A percentile compares a stretch with the other conserved stretches of the same genome.
Conservation (phyloP, 495 filamentous ascomycete species). For the Penicillium nucicola region DNA sequence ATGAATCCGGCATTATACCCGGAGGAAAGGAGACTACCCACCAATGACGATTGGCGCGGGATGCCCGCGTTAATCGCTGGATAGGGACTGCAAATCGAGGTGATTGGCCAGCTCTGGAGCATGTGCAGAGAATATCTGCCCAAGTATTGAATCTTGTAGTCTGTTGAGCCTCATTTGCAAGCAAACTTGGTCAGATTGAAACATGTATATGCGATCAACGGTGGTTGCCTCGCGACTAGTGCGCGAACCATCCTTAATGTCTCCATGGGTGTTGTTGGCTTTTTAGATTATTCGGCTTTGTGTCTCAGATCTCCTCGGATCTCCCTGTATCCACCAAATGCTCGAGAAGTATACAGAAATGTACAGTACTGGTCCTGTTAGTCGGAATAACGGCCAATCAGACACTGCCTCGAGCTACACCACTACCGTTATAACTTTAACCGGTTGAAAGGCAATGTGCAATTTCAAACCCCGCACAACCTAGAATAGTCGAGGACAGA, state of each 20-base stretch:
- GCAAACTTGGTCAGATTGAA: background rate
- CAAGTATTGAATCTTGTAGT: background rate
- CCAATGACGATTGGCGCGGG: background rate
- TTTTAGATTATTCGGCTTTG: background rate
- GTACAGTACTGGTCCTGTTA: background rate
- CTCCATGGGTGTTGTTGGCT: background rate
- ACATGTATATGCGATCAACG: background rate
- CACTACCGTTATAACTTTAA: no score
- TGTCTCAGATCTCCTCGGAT: background rate
- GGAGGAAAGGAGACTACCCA: background rate
- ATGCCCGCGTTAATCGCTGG: background rate
- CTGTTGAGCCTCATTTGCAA: background rate
- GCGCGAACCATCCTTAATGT: background rate
- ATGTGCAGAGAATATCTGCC: background rate
- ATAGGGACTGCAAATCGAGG: background rate
- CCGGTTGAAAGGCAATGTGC: no score
- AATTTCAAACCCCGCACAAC: no score
- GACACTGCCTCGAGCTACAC: background rate
- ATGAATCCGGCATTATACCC: background rate
- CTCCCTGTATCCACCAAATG: background rate
- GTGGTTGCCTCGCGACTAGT: conserved; percentile 2
- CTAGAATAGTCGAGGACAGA: no score
- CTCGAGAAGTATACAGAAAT: background rate
- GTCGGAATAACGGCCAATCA: background rate
- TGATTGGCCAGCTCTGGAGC: background rate